phyloP scores from a whole-genome alignment of 768 basidiomycete genomes.

The Serendipita sp. region DNA sequence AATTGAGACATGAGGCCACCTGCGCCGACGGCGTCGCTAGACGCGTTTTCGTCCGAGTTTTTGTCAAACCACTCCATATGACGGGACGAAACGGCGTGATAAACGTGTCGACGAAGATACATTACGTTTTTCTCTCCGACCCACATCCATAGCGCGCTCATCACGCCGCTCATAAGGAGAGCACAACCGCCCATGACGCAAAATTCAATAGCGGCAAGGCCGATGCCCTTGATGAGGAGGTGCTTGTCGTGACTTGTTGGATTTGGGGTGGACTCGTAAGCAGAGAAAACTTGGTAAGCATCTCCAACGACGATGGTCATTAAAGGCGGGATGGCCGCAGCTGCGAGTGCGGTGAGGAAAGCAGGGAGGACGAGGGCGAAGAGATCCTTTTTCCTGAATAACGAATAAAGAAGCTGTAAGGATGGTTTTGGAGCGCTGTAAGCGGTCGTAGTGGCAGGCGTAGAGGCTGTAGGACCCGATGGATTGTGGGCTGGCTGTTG shows the following conservation, averaged over 20 bases:
- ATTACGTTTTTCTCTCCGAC: conserved; percentile 69
- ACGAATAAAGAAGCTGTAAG: conserved; percentile 50
- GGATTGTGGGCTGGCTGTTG: neutral
- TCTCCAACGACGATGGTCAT: conserved; percentile 74
- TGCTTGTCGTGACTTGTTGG: conserved; percentile 15
- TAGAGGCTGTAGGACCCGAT: neutral
- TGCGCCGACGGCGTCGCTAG: conserved; percentile 47
- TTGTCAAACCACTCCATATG: conserved; percentile 78
- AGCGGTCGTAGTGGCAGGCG: neutral
- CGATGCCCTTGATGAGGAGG: conserved; percentile 25
- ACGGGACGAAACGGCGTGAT: conserved; percentile 45
- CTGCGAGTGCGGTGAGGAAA: conserved; percentile 38
- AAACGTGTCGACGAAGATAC: conserved; percentile 52
- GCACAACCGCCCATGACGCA: conserved; percentile 49
- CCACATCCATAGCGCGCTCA: conserved; percentile 72
- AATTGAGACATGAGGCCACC: conserved; percentile 92
- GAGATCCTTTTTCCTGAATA: conserved; percentile 41
- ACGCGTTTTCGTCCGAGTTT: conserved; percentile 24
- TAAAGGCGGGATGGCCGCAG: conserved; percentile 64
- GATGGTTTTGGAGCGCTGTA: conserved; percentile 31
- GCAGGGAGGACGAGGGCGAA: conserved; percentile 50
- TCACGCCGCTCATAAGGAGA: conserved; percentile 56
- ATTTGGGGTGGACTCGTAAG: conserved; percentile 28
- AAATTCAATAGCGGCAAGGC: conserved; percentile 48
- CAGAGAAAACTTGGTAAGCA: conserved; percentile 56